Percentiles rank a stretch among this genome's conserved stretches.
These are phyloP conservation scores for Neurospora sp. DNA, from an alignment of 495 filamentous ascomycete genomes.

Conservation along the genomic window DNA sequence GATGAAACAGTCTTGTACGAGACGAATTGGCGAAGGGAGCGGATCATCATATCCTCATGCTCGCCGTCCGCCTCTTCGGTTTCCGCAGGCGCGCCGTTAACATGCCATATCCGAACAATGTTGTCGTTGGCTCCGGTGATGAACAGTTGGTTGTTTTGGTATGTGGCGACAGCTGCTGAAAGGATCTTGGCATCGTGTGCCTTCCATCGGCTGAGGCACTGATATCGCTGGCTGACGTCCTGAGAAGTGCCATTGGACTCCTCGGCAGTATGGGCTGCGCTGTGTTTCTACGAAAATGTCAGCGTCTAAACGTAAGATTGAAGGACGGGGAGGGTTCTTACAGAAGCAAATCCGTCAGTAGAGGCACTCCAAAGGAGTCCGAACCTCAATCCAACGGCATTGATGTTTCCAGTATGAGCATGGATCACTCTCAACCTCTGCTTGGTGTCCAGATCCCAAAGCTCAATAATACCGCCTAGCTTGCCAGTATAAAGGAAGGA, in stretches of 20 bases:
- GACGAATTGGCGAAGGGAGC: conserved; percentile 72
- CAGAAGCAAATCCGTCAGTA: conserved; percentile 69
- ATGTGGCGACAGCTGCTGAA: conserved; percentile 65
- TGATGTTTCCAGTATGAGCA: conserved; percentile 70
- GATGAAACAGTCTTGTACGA: conserved; percentile 86
- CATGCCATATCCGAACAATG: conserved; percentile 78
- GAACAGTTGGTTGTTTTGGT: conserved; percentile 61
- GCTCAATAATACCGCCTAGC: conserved; percentile 80
- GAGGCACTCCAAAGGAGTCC: conserved; percentile 78
- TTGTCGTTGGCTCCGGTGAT: conserved; percentile 95
- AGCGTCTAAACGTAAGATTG: background rate
- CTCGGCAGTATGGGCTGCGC: conserved; percentile 44
- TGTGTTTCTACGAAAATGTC: conserved; percentile 38
- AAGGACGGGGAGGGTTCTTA: conserved; percentile 27
- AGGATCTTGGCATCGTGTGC: conserved; percentile 80
- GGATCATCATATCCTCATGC: conserved; percentile 65
- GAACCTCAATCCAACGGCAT: conserved; percentile 72
- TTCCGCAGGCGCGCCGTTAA: conserved; percentile 46
- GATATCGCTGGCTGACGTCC: conserved; percentile 83
- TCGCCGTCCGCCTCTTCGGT: conserved; percentile 19
- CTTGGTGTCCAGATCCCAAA: conserved; percentile 93
- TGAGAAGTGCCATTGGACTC: conserved; percentile 35
- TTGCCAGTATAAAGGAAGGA: conserved; percentile 86
- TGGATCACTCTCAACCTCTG: conserved; percentile 81
- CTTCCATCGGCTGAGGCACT: conserved; percentile 71